Conservation (phyloP, 1,139 yeast species). For the Petasospora rhodanensis region DNA sequence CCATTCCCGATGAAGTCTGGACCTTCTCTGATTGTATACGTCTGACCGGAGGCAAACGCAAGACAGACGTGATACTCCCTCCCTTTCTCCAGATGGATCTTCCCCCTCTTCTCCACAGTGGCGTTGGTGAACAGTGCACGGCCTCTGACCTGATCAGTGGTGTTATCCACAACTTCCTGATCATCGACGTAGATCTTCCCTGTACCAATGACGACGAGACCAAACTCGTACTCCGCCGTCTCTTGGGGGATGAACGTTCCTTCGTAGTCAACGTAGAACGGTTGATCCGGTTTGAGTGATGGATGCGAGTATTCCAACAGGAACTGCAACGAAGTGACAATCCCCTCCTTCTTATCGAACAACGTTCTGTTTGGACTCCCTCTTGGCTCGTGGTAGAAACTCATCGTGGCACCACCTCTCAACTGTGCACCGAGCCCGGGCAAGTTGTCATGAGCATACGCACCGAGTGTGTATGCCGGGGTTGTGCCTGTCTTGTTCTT, state of each 20-base stretch:
- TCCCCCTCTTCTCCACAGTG: constrained; percentile 42
- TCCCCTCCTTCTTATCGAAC: constrained; percentile 35
- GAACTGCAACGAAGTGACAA: constrained; percentile 37
- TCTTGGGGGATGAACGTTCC: constrained; percentile 43
- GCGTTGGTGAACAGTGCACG: constrained; percentile 47
- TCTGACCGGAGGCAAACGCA: constrained; percentile 50
- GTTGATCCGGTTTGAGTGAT: constrained; percentile 25
- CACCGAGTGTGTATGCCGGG: constrained; percentile 35
- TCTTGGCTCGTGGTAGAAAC: constrained; percentile 39
- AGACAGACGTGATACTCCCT: constrained; percentile 39
- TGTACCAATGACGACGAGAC: constrained; percentile 49
- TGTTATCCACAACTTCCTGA: constrained; percentile 51
- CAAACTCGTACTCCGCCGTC: constrained; percentile 48
- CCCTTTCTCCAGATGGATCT: constrained; percentile 37
- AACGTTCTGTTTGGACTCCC: constrained; percentile 30
- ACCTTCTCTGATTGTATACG: constrained; percentile 32
- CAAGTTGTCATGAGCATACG: constrained; percentile 30
- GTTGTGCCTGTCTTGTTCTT: constrained; percentile 27
- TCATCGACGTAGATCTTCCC: constrained; percentile 50
- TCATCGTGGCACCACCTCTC: constrained; percentile 33
- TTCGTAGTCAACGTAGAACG: constrained; percentile 43
- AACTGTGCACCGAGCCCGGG: constrained; percentile 30
- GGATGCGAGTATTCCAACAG: constrained; percentile 46
- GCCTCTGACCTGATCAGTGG: constrained; percentile 46
- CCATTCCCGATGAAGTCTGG: constrained; percentile 40